Evolutionary conservation across 768 basidiomycete genomes (phyloP).

Genomic region (Tulasnella sp.): DNA sequence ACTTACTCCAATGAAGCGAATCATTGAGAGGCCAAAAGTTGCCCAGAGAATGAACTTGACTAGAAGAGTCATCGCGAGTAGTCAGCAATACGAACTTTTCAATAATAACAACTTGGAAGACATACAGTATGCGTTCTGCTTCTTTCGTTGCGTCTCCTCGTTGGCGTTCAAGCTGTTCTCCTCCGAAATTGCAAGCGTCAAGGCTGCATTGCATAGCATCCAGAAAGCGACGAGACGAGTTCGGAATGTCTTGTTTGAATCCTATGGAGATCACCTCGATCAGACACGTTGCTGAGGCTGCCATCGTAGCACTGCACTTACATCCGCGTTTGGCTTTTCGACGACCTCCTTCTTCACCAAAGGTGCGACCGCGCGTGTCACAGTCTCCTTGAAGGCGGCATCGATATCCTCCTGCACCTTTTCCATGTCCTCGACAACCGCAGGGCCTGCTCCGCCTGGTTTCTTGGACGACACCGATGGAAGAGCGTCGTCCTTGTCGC

Average conservation of each 20-base stretch:
- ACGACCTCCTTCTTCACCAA: slow-evolving; percentile 62
- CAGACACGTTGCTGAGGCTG: background rate
- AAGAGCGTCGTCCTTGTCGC: slow-evolving; percentile 88
- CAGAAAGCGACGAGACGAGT: slow-evolving; percentile 79
- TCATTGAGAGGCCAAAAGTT: slow-evolving; percentile 65
- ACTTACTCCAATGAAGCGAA: slow-evolving; percentile 75
- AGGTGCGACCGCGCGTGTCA: slow-evolving; percentile 71
- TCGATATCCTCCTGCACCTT: slow-evolving; percentile 86
- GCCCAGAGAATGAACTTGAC: slow-evolving; percentile 77
- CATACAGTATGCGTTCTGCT: slow-evolving; percentile 40
- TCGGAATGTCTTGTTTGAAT: slow-evolving; percentile 89
- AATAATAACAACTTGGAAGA: slow-evolving; percentile 27
- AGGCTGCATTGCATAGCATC: slow-evolving; percentile 68
- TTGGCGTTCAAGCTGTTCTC: slow-evolving; percentile 60
- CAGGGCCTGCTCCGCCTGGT: slow-evolving; percentile 52
- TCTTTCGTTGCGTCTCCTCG: slow-evolving; percentile 44
- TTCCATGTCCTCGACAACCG: slow-evolving; percentile 82
- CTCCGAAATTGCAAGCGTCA: slow-evolving; percentile 62
- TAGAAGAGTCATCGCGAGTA: slow-evolving; percentile 54
- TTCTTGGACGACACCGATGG: slow-evolving; percentile 87
- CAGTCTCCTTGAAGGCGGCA: slow-evolving; percentile 85
- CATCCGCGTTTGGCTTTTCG: slow-evolving; percentile 79
- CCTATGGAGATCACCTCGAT: slow-evolving; percentile 36
- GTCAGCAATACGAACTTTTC: slow-evolving; percentile 33
- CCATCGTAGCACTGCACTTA: slow-evolving; percentile 22